phyloP scores from a whole-genome alignment of 164 flowering plant genomes.

The Sextonia rubra region DNA sequence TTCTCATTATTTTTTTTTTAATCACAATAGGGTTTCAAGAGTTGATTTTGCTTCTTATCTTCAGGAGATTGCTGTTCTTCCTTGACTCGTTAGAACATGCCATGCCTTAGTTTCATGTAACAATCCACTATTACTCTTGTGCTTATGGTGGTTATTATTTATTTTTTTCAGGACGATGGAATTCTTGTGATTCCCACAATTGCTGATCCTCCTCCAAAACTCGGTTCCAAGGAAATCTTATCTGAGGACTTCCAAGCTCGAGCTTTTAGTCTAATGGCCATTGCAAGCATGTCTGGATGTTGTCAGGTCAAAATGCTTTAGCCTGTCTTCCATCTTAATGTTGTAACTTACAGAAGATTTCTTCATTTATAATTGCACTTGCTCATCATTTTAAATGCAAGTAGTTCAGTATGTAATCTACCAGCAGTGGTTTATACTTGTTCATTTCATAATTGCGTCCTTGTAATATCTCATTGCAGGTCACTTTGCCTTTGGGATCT shows the following conservation, averaged over 20 bases:
- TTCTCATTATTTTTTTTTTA: not conserved
- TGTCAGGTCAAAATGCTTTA: conserved; percentile 59
- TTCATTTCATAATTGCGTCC: not conserved
- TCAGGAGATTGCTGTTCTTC: not conserved
- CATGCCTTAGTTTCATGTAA: not conserved
- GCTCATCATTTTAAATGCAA: not conserved
- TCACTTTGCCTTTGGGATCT: conserved; percentile 71
- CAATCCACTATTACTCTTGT: not conserved
- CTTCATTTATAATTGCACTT: not conserved
- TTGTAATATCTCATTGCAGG: conserved; percentile 38
- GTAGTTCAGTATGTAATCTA: not conserved
- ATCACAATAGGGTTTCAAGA: no score
- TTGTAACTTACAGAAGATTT: not conserved
- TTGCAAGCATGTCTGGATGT: conserved; percentile 91
- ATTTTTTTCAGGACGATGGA: conserved; percentile 69
- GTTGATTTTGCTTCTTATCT: not conserved
- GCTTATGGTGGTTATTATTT: not conserved
- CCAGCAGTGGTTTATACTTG: not conserved
- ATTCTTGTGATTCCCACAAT: conserved; percentile 80
- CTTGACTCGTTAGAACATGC: not conserved
- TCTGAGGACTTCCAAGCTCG: conserved; percentile 56
- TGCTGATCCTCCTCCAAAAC: conserved; percentile 70
- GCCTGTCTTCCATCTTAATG: conserved; percentile 1
- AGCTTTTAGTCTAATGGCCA: conserved; percentile 43
- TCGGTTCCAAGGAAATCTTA: conserved; percentile 58